Conservation (phyloP, 2,329 filamentous ascomycete genomes). For the Pseudomassariella vexata region DNA sequence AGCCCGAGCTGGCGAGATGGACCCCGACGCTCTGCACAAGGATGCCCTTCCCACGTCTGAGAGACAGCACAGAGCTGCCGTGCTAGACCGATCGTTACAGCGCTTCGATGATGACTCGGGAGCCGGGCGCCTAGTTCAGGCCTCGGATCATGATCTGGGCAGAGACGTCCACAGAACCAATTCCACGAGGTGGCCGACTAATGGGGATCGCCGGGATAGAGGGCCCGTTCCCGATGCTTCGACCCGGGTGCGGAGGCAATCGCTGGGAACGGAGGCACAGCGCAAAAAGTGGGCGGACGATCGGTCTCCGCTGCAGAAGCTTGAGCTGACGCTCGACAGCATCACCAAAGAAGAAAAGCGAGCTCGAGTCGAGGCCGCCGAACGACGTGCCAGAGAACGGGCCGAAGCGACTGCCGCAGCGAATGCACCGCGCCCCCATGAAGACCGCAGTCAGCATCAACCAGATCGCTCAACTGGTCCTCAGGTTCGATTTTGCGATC, state of each 20-base stretch:
- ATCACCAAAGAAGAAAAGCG: constrained; percentile 96
- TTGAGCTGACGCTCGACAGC: constrained; percentile 84
- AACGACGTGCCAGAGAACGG: constrained; percentile 63
- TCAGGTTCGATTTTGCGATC: constrained; percentile 26
- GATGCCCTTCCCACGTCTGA: constrained; percentile 17
- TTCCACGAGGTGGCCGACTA: constrained; percentile 19
- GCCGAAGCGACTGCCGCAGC: constrained; percentile 30
- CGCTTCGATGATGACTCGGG: constrained; percentile 20
- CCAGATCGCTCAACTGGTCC: constrained; percentile 18
- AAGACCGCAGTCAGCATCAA: constrained; percentile 10
- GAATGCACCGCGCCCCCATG: constrained; percentile 12
- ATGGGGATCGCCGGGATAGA: constrained; percentile 19
- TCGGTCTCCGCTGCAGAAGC: constrained; percentile 84
- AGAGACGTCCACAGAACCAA: constrained; percentile 13
- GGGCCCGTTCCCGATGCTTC: constrained; percentile 12
- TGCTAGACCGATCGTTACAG: constrained; percentile 18
- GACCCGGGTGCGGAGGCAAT: constrained; percentile 29
- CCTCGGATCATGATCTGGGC: constrained; percentile 10
- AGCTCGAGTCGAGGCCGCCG: constrained; percentile 76
- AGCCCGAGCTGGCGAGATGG: constrained; percentile 16
- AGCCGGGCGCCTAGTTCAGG: constrained; percentile 5
- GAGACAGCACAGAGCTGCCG: constrained; percentile 16
- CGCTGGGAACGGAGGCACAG: constrained; percentile 31
- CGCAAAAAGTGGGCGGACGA: constrained; percentile 66
- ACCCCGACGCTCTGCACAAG: constrained; percentile 28